These are phyloP conservation scores for Pseudovirgaria hyperparasitica DNA, from an alignment of 2,329 filamentous ascomycete species.

Conservation along the genomic window DNA sequence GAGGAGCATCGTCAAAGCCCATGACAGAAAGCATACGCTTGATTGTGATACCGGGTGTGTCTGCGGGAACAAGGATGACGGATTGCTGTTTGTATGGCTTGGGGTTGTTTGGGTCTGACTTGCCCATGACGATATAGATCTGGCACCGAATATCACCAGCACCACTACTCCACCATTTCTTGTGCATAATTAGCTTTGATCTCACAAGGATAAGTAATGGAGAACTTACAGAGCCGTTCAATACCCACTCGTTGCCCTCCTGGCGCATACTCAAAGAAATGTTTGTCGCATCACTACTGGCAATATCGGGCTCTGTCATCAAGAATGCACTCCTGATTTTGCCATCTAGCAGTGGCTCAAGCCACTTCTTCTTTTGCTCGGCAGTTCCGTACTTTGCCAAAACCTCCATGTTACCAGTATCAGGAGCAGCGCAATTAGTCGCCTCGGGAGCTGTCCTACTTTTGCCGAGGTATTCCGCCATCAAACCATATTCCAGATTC, in stretches of 20 bases:
- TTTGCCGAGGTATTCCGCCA: conserved; percentile 92
- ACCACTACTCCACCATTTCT: conserved; percentile 99
- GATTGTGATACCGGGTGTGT: conserved; percentile 76
- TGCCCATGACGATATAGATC: conserved; percentile 95
- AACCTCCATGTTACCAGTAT: conserved; percentile 95
- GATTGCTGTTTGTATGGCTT: conserved; percentile 85
- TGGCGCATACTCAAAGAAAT: conserved; percentile 71
- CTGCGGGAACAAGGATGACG: conserved; percentile 74
- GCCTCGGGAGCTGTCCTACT: conserved; percentile 59
- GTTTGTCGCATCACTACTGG: conserved; percentile 85
- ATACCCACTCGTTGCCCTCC: conserved; percentile 77
- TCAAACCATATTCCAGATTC: conserved; percentile 93
- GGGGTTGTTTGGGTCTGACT: conserved; percentile 63
- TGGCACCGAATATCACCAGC: conserved; percentile 86
- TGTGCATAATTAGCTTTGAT: not conserved
- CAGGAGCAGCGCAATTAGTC: conserved; percentile 79
- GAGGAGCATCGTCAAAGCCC: conserved; percentile 95
- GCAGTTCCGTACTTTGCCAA: conserved; percentile 83
- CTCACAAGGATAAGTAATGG: not conserved
- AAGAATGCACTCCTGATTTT: conserved; percentile 81
- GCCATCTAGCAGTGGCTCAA: conserved; percentile 68
- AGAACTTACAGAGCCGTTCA: conserved; percentile 64
- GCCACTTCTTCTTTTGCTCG: conserved; percentile 72
- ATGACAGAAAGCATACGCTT: conserved; percentile 89
- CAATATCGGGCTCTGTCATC: conserved; percentile 86